phyloP scores from a whole-genome alignment of 176 grass and related monocot species.

The Phyllostachys edulis region DNA sequence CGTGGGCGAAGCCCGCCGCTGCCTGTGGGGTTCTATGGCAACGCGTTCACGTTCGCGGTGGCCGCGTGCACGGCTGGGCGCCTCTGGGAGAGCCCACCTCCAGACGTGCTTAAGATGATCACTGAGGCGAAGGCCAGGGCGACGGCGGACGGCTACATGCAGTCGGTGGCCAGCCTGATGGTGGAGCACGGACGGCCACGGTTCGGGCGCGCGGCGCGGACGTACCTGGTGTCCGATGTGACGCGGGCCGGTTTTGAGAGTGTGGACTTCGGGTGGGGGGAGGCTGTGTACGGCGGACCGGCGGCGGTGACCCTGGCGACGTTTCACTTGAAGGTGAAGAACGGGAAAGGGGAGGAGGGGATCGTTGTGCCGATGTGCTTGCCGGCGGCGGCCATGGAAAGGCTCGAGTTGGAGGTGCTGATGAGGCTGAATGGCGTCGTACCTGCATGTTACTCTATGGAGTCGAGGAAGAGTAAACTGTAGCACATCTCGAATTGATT shows the following conservation, averaged over 20 bases:
- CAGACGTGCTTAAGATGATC: constrained; percentile 2
- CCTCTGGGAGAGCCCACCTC: background rate
- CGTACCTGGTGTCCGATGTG: constrained; percentile 47
- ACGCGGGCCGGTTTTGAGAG: constrained; percentile 30
- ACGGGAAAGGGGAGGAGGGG: constrained; percentile 43
- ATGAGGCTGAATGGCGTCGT: background rate
- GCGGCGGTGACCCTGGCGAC: constrained; percentile 8
- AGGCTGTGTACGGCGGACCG: constrained; percentile 30
- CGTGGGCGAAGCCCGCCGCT: background rate
- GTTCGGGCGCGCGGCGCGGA: constrained; percentile 6
- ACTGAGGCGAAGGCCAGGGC: constrained; percentile 15
- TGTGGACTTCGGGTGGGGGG: constrained; percentile 44
- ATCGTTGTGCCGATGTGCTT: constrained; percentile 37
- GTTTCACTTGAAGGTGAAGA: constrained; percentile 27
- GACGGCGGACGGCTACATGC: constrained; percentile 12
- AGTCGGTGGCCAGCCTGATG: constrained; percentile 37
- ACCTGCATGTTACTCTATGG: background rate
- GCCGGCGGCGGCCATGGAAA: constrained; percentile 42
- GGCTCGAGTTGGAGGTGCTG: constrained; percentile 23
- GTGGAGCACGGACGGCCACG: constrained; percentile 26
- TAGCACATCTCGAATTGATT: no score
- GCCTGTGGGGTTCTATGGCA: constrained; percentile 28
- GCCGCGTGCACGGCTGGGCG: background rate
- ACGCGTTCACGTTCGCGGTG: constrained; percentile 10
- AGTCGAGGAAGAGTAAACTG: background rate